A percentile compares a stretch with the other conserved stretches of the same genome.
phyloP scores from a whole-genome alignment of 2,329 filamentous ascomycete genomes.

The Hypocreales sp. region DNA sequence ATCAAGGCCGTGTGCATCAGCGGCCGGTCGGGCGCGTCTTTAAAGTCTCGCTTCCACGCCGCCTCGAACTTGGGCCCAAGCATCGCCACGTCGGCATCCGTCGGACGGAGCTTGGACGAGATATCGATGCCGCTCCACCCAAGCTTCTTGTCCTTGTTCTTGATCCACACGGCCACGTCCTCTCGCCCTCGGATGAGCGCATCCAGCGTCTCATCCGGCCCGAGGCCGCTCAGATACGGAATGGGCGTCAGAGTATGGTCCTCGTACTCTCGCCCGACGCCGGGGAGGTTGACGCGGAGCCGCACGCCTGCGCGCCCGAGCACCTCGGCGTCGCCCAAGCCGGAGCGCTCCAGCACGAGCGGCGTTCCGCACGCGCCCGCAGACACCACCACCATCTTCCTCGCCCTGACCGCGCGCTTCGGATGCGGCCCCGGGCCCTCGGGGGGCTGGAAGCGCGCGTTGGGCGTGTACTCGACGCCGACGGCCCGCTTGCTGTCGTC shows the following conservation, averaged over 20 bases:
- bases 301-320: constrained; percentile 30
- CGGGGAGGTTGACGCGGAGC: constrained; percentile 28
- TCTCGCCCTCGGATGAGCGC: constrained; percentile 29
- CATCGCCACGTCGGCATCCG: constrained; percentile 31
- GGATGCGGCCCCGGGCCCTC: too few species aligned
- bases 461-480: constrained; percentile 43
- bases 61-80: constrained; percentile 36
- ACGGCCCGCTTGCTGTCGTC: constrained; percentile 32
- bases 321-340: constrained; percentile 35
- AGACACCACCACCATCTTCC: constrained; percentile 15
- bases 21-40: constrained; percentile 23
- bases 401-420: constrained; percentile 8
- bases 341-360: constrained; percentile 44
- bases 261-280: constrained; percentile 37
- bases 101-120: constrained; percentile 39
- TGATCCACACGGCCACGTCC: constrained; percentile 19
- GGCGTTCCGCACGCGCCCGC: constrained; percentile 37
- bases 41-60: constrained; percentile 41
- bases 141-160: constrained; percentile 30
- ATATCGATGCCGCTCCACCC: constrained; percentile 44
- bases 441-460: constrained; percentile 11
- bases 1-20: constrained; percentile 23
- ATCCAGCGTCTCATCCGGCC: constrained; percentile 26
- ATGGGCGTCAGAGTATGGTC: constrained; percentile 40
- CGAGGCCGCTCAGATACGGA: constrained; percentile 24